Conservation (phyloP, 1,139 yeast species). For the Kodamaea sp. region DNA sequence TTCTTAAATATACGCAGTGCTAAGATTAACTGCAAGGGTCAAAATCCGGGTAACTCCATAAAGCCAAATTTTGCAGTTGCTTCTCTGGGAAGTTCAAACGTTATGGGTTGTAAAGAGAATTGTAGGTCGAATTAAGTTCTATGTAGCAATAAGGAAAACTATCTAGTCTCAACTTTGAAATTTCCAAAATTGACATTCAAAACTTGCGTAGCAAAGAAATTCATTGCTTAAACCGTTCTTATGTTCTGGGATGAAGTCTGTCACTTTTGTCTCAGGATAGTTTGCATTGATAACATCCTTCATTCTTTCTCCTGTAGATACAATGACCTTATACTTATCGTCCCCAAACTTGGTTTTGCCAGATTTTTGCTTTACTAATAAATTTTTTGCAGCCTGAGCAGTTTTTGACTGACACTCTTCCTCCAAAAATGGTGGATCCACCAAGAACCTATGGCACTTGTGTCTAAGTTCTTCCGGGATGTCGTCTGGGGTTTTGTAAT, state of each 20-base stretch:
- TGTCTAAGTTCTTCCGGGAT: slow-evolving; percentile 60
- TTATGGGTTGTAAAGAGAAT: no score
- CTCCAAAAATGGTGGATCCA: slow-evolving; percentile 88
- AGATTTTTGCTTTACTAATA: slow-evolving; percentile 46
- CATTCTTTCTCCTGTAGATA: slow-evolving; percentile 92
- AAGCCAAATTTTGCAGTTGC: no score
- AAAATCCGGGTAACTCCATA: slow-evolving; percentile 11
- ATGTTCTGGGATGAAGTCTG: slow-evolving; percentile 76
- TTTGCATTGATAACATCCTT: slow-evolving; percentile 53
- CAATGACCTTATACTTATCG: slow-evolving; percentile 53
- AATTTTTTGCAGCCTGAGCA: slow-evolving; percentile 64
- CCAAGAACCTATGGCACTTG: slow-evolving; percentile 69
- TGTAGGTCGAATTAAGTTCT: no score
- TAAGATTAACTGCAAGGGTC: not conserved
- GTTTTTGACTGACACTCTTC: slow-evolving; percentile 79
- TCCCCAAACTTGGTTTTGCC: slow-evolving; percentile 41
- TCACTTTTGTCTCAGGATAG: slow-evolving; percentile 65
- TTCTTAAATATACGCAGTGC: slow-evolving; percentile 5
- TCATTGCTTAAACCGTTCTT: slow-evolving; percentile 85
- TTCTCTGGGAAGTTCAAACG: no score
- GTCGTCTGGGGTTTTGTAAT: slow-evolving; percentile 67
- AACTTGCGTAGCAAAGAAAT: slow-evolving; percentile 80
- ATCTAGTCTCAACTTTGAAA: slow-evolving; percentile 15
- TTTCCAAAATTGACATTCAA: slow-evolving; percentile 50
- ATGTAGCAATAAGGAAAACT: no score